Percentiles rank a stretch among this genome's conserved stretches.
Evolutionary conservation across 768 basidiomycete genomes (phyloP).

Genomic region (Gelatoporia subvermispora): DNA sequence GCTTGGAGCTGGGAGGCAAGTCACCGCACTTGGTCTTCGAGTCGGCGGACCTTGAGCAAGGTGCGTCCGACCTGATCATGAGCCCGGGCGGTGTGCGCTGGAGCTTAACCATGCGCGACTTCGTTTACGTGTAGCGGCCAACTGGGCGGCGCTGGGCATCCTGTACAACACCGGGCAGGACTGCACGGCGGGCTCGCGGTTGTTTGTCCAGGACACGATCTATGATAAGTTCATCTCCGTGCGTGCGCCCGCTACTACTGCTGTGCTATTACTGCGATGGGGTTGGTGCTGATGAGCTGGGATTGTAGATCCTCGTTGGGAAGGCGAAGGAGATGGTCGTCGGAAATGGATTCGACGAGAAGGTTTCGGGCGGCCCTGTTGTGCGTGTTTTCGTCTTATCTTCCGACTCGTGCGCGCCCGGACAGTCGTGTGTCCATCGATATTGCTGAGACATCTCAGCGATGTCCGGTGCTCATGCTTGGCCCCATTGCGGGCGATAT

Average conservation of each 20-base stretch:
- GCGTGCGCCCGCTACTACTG: not conserved
- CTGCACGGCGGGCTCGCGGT: slow-evolving; percentile 87
- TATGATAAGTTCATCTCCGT: slow-evolving; percentile 76
- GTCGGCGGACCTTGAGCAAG: slow-evolving; percentile 87
- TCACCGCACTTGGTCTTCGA: slow-evolving; percentile 87
- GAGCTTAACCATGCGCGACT: not conserved
- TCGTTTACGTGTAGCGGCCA: slow-evolving; percentile 45
- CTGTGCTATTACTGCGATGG: not conserved
- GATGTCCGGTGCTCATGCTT: not conserved
- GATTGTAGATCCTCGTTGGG: slow-evolving; percentile 41
- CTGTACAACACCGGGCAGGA: slow-evolving; percentile 91
- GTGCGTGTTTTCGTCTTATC: slow-evolving; percentile 38
- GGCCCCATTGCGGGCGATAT: too few species aligned
- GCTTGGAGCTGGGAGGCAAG: slow-evolving; percentile 93
- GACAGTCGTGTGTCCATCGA: not conserved
- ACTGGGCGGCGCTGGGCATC: slow-evolving; percentile 83
- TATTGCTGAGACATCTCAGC: too few species aligned
- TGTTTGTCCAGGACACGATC: slow-evolving; percentile 83
- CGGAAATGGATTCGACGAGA: slow-evolving; percentile 77
- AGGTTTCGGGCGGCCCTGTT: slow-evolving; percentile 76
- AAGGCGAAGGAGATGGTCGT: slow-evolving; percentile 68
- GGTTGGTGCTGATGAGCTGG: not conserved
- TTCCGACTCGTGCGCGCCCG: slow-evolving; percentile 1
- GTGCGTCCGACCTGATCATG: slow-evolving; percentile 26
- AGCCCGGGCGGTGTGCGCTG: not conserved